Percentiles rank a stretch among this genome's conserved stretches.
phyloP scores from a whole-genome alignment of 2,329 filamentous ascomycete genomes.

The Epichloe sp. region DNA sequence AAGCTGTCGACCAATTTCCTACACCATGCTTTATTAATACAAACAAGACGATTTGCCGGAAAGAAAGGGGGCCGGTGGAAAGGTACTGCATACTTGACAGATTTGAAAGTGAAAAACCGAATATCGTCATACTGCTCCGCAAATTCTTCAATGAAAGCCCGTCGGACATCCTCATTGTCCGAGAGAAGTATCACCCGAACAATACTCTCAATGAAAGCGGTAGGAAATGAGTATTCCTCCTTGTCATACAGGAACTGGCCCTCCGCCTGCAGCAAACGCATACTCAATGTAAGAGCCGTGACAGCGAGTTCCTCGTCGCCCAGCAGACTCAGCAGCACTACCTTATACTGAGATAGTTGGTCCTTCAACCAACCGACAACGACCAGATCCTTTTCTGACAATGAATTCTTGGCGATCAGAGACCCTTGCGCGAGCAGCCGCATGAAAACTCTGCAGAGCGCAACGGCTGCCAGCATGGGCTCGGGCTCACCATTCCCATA shows the following conservation, averaged over 20 bases:
- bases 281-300: constrained; percentile 63
- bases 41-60: no score
- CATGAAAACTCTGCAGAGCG: constrained; percentile 77
- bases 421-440: constrained; percentile 63
- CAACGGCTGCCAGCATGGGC: constrained; percentile 57
- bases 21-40: not conserved
- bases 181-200: constrained; percentile 48
- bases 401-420: constrained; percentile 50
- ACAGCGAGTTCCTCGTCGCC: constrained; percentile 49
- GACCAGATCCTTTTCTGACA: constrained; percentile 59
- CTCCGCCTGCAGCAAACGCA: constrained; percentile 76
- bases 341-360: constrained; percentile 58
- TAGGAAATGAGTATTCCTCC: constrained; percentile 57
- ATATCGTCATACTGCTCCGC: constrained; percentile 73
- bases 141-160: constrained; percentile 67
- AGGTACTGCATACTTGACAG: constrained; percentile 42
- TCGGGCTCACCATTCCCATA: constrained; percentile 35
- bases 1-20: constrained; percentile 17
- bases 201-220: constrained; percentile 50
- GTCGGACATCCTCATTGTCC: constrained; percentile 44
- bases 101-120: constrained; percentile 67
- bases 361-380: constrained; percentile 70
- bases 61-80: not conserved
- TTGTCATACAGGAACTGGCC: constrained; percentile 46
- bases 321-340: constrained; percentile 48